Evolutionary conservation across 2,329 filamentous ascomycete species (phyloP), one percentile per base, ranked within the genome.

Genomic region (Diaporthe destruens): DNA sequence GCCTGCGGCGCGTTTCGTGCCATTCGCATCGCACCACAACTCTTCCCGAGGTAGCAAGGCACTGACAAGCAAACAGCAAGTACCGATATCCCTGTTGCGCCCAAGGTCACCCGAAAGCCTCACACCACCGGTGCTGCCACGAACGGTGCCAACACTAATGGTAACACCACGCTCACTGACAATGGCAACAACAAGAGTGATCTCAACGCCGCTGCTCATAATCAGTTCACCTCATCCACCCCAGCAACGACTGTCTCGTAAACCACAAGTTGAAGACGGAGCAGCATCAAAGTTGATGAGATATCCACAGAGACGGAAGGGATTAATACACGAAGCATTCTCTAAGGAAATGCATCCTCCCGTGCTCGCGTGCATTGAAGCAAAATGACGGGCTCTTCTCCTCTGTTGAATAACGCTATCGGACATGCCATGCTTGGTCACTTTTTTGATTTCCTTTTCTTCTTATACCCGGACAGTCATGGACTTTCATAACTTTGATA

Each of bases 11-110:
- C 34, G 34, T 8, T 6, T 36, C 11, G 34, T 11, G 6, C 34
- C 9, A 36, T 11, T 11, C 34, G 34, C 4, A 4, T 12, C 23
- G 14, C 34, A 23, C 23, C 39, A 11, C 12, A 18, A 9, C 1
- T 18, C 57, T 25, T 11, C 5, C 23, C 1, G 7, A 6, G 11
- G 11, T 16, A 20, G 16, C 59, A 53, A 25, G n/a, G 4, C 42
- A 42, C 56, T 74, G 42, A 74, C 25, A 25, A 9, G 25, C 16
- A 29, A 29, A 36, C 66, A 74, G 72, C 92, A 83, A 94, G 93
- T 54, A 87, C 84, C 32, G 89, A 93, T 78, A 87, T 98, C 55
- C 95, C 95, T 1, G 80, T 79, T n/a, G 84, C 87, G 2, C 88
- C 88, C 32, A 80, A 83, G 71, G 83, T 90, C 16, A 81, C 83